Evolutionary conservation across 1,284 basidiomycete species (phyloP), one percentile per base, ranked within the genome.

Genomic region (Anthracocystis setariae): DNA sequence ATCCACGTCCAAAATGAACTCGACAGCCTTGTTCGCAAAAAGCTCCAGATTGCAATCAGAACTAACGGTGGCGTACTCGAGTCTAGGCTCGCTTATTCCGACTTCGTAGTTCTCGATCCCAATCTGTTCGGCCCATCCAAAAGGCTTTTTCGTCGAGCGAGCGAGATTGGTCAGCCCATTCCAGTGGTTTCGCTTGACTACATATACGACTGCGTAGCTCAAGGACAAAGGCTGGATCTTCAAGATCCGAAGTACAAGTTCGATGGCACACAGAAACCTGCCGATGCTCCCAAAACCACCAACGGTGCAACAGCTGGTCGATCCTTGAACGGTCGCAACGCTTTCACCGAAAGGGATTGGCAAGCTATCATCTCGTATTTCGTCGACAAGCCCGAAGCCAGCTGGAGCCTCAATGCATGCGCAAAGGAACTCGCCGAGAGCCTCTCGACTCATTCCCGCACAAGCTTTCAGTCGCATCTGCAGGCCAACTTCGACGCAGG

Each of bases 381-480:
- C 29, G 48, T 61, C 46, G 47, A 55, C 27, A 58, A 52, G 32
- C 35, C 37, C 13, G 47, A 54, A 32, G 46, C 62, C 4, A 29
- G 48, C 17, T 76, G 67, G 60, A 78, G 73, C 43, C 55, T 76
- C 43, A 74, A 72, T 32, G 50, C 59, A 8, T 57, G 73, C 8
- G 71, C 76, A 8, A 51, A 54, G 27, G 50, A 62, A 20, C 58
- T 78, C 5, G 63, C 71, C 15, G 37, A 42, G 5, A 39, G 21
- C 38, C 45, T 58, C 7, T 69, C 71, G 8, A 44, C 54, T 12
- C 76, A 78, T 45, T 59, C 65, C n/a, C 45, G 56, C 12, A n/a
- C 39, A 13, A 76, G 74, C 59, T 76, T 62, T 35, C 74, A 73
- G 33, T 50, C 72, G 23, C 74, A 66, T 46, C 49, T 76, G 5